These are phyloP conservation scores for Forsythia suspensa DNA, from an alignment of 257 asterid genomes.

Conservation along the genomic window DNA sequence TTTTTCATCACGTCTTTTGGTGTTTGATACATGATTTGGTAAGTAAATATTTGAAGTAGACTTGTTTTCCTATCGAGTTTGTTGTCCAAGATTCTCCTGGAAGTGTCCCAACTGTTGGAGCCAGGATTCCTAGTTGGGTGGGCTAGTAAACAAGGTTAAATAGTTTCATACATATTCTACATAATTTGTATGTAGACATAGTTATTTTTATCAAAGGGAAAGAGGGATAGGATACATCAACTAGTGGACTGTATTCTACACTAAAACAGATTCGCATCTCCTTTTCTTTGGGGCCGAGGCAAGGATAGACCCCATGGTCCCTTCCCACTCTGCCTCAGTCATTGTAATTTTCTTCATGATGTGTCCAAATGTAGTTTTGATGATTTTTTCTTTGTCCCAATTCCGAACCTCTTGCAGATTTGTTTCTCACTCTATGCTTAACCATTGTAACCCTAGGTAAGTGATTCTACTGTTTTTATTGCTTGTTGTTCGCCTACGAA, in stretches of 20 bases:
- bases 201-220: not conserved
- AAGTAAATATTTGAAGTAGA: not conserved
- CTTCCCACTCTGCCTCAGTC: too few species aligned
- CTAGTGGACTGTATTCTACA: not conserved
- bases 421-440: not conserved
- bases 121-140: slow-evolving; percentile 2
- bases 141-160: not conserved
- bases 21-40: not conserved
- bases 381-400: not conserved
- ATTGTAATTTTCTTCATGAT: too few species aligned
- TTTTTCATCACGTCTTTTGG: not conserved
- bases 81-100: not conserved
- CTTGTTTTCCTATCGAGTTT: slow-evolving; percentile 1
- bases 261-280: not conserved
- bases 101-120: not conserved
- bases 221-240: not conserved
- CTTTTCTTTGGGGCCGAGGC: not conserved
- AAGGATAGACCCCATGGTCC: too few species aligned
- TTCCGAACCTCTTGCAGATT: not conserved
- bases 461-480: not conserved
- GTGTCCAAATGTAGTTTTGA: not conserved
- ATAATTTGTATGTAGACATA: slow-evolving; percentile 1
- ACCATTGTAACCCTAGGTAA: not conserved
- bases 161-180: not conserved
- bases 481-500: not conserved